Conservation (phyloP, 495 filamentous ascomycete genomes). For the Xylaria grammica region DNA sequence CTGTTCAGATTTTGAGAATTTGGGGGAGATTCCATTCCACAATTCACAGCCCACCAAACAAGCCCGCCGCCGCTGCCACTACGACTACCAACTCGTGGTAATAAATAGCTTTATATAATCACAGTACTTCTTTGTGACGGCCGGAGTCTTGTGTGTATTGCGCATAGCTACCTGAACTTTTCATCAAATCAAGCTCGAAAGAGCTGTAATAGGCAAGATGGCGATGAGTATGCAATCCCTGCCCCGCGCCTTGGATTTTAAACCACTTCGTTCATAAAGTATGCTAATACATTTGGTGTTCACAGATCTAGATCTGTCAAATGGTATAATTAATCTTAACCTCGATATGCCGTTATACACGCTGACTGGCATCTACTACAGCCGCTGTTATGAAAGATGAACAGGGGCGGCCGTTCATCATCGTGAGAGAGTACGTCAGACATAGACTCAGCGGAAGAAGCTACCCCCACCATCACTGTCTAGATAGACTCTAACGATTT, state of each 20-base stretch:
- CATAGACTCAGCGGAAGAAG: background rate
- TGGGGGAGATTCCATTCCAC: constrained; percentile 20
- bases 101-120: background rate
- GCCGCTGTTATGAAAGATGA: constrained; percentile 77
- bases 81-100: background rate
- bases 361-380: constrained; percentile 37
- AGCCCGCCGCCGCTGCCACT: background rate
- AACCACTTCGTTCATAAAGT: background rate
- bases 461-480: constrained; percentile 7
- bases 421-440: constrained; percentile 90
- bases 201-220: constrained; percentile 47
- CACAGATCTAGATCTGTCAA: constrained; percentile 56
- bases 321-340: constrained; percentile 44
- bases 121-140: background rate
- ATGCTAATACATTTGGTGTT: constrained; percentile 35
- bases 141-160: background rate
- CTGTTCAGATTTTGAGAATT: constrained; percentile 20
- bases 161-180: background rate
- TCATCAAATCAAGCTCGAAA: constrained; percentile 27
- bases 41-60: constrained; percentile 21
- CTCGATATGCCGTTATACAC: background rate
- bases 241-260: constrained; percentile 29
- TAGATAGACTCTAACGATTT: constrained; percentile 18
- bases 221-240: constrained; percentile 46
- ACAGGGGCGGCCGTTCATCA: constrained; percentile 94